Evolutionary conservation across 495 filamentous ascomycete species (phyloP).

Genomic region (Evansstolkia leycettana): DNA sequence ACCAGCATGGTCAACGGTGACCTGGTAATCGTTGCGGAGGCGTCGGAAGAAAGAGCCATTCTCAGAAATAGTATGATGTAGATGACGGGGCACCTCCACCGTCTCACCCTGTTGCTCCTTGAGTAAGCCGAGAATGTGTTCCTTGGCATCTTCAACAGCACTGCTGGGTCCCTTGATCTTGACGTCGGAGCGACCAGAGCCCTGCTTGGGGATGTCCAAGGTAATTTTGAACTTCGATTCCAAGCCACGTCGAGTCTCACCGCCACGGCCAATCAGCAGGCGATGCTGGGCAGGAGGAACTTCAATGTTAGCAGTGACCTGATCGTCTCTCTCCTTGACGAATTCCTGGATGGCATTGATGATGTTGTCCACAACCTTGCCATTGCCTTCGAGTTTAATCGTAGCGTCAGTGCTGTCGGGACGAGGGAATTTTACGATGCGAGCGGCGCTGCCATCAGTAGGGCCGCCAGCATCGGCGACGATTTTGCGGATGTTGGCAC

Average conservation of each 20-base stretch:
- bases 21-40: slow-evolving; percentile 66
- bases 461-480: slow-evolving; percentile 81
- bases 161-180: slow-evolving; percentile 70
- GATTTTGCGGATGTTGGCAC: slow-evolving; percentile 75
- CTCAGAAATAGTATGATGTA: slow-evolving; percentile 77
- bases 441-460: slow-evolving; percentile 66
- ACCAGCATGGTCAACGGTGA: slow-evolving; percentile 83
- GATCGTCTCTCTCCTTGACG: slow-evolving; percentile 65
- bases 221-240: slow-evolving; percentile 81
- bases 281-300: slow-evolving; percentile 81
- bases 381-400: slow-evolving; percentile 77
- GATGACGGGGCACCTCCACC: slow-evolving; percentile 60
- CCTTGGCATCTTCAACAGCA: slow-evolving; percentile 74
- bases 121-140: slow-evolving; percentile 62
- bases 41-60: slow-evolving; percentile 87
- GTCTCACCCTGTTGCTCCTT: slow-evolving; percentile 86
- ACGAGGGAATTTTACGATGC: slow-evolving; percentile 85
- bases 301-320: slow-evolving; percentile 62
- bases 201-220: slow-evolving; percentile 79
- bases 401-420: slow-evolving; percentile 59
- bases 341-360: slow-evolving; percentile 66
- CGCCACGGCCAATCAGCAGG: slow-evolving; percentile 81
- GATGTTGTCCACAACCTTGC: slow-evolving; percentile 79
- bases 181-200: slow-evolving; percentile 53
- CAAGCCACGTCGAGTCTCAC: slow-evolving; percentile 71